Evolutionary conservation across 805 yeast species (phyloP), one percentile per base, ranked within the genome.

Genomic region (Blastobotrys parvus): DNA sequence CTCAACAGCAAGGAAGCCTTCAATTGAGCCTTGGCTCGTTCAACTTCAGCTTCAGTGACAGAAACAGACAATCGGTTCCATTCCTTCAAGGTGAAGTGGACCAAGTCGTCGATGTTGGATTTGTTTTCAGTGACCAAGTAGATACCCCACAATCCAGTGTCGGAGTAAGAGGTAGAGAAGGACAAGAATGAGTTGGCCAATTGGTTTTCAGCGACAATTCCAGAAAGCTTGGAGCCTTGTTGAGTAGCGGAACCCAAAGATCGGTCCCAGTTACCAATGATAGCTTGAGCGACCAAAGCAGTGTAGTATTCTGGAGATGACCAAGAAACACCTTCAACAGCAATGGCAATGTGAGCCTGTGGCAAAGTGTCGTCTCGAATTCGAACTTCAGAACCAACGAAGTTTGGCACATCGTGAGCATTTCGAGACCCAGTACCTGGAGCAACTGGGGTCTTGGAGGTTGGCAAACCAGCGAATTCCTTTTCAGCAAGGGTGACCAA

Each of bases 251-350:
- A 70, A 29, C 95, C 95, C 46, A 82, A 67, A 4, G 95, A 80
- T 59, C 98, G 78, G 63, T 92, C 97, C 97, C 97, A 92, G 56
- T 88, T 85, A 31, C 98, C 98, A 36, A 92, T 82, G 45, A 92
- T 82, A 8, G 97, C 96, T 68, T 92, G 97, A 4, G 97, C 94
- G 1, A 90, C 95, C 32, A 94, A 73, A 0, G 95, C 96, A 16
- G 94, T 82, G 70, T 88, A 89, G 67, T 89, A 92, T 62, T 92
- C 97, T 8, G 94, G 87, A 2, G 92, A 86, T 30, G 84, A 82
- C 99, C 99, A 92, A 31, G 95, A 82, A 19, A 89, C 96, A 55
- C 99, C 97, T 69, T 92, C 97, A n/a, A 92, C 81, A 10, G 96
- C 92, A 42, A 92, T 67, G 3, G 96, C 98, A 43, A 89, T 77